A percentile compares a stretch with the other conserved stretches of the same genome.
phyloP scores from a whole-genome alignment of 2,329 filamentous ascomycete genomes.

The Colletotrichum higginsianum region DNA sequence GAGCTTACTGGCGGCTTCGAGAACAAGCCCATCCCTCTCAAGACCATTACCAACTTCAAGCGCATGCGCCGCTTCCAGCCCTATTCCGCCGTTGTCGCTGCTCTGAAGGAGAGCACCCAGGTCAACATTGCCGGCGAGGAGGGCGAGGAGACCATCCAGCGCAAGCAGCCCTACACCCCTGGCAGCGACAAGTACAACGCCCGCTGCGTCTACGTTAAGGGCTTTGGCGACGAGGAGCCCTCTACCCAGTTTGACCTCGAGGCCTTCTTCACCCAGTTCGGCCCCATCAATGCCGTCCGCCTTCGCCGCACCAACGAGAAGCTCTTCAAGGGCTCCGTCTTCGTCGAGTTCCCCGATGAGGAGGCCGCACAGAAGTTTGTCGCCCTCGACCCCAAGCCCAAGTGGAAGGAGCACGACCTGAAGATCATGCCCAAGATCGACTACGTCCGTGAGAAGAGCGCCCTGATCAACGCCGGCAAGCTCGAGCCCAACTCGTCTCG shows the following conservation, averaged over 20 bases:
- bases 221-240: conserved; percentile 88
- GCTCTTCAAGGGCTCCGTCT: conserved; percentile 95
- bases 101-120: conserved; percentile 82
- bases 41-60: conserved; percentile 87
- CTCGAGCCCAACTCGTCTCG: conserved; percentile 69
- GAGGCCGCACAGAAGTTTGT: conserved; percentile 87
- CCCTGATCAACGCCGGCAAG: conserved; percentile 79
- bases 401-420: conserved; percentile 86
- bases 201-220: conserved; percentile 91
- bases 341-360: conserved; percentile 89
- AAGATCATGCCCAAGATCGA: conserved; percentile 89
- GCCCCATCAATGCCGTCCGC: conserved; percentile 85
- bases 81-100: conserved; percentile 85
- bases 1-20: conserved; percentile 81
- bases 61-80: conserved; percentile 97
- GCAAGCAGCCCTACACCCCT: conserved; percentile 78
- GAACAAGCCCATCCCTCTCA: conserved; percentile 86
- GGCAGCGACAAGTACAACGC: conserved; percentile 78
- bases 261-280: conserved; percentile 87
- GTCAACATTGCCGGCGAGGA: conserved; percentile 83
- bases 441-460: conserved; percentile 85
- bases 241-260: conserved; percentile 95
- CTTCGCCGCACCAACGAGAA: conserved; percentile 82
- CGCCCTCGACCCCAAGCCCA: conserved; percentile 82
- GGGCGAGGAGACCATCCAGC: conserved; percentile 79